These are phyloP conservation scores for Neocallimastix lanati DNA, from an alignment of 192 early-diverging fungal genomes.

Conservation along the genomic window DNA sequence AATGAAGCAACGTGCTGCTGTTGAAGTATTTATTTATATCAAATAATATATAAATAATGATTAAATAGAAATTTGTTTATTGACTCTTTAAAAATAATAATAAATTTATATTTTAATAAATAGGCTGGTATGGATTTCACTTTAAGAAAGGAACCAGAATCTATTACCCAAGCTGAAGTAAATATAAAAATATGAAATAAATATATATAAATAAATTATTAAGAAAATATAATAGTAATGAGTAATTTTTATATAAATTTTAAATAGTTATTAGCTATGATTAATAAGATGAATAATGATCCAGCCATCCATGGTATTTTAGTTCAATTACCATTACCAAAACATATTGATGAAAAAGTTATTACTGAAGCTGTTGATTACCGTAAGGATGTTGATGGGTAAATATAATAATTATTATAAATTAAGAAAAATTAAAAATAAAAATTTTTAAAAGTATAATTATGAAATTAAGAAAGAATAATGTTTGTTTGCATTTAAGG, in stretches of 20 bases:
- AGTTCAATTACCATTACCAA: conserved; percentile 86
- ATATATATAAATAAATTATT: neutral
- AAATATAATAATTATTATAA: conserved; percentile 3
- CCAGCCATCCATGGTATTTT: conserved; percentile 76
- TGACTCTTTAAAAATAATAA: neutral
- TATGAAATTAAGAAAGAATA: too few species aligned
- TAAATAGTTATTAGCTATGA: conserved; percentile 34
- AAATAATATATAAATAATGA: neutral
- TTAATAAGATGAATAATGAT: conserved; percentile 64
- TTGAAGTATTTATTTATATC: conserved; percentile 29
- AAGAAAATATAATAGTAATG: neutral
- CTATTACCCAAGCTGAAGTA: conserved; percentile 48
- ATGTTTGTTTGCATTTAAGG: too few species aligned
- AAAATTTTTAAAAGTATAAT: neutral
- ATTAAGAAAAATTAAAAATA: too few species aligned
- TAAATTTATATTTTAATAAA: neutral
- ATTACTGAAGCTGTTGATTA: conserved; percentile 72
- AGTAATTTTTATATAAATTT: too few species aligned
- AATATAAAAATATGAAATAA: conserved; percentile 18
- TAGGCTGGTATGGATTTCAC: conserved; percentile 64
- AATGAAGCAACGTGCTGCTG: conserved; percentile 81
- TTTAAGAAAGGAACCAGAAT: conserved; percentile 40
- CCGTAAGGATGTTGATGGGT: conserved; percentile 95
- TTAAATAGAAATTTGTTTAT: conserved; percentile 2
- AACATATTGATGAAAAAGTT: conserved; percentile 58